These are phyloP conservation scores for Hibiscus syriacus DNA, from an alignment of 345 rosid genomes.

Conservation along the genomic window DNA sequence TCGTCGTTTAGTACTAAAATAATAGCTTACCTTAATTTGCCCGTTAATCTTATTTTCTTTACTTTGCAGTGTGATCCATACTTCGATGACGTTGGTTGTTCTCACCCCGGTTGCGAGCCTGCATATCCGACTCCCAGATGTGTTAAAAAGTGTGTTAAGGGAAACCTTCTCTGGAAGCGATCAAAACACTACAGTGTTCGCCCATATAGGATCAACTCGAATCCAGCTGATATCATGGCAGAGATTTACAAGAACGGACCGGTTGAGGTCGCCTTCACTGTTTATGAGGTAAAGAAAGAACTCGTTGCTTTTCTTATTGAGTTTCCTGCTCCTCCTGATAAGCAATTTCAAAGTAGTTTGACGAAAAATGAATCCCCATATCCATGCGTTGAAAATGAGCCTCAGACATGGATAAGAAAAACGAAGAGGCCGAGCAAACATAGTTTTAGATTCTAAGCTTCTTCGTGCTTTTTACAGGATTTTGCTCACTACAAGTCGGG, in stretches of 20 bases:
- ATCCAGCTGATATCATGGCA: slow-evolving; percentile 75
- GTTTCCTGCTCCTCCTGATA: background rate
- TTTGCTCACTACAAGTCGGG: slow-evolving; percentile 96
- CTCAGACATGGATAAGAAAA: background rate
- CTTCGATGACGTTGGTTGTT: slow-evolving; percentile 79
- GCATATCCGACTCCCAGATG: slow-evolving; percentile 80
- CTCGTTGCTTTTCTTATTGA: background rate
- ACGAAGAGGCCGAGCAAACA: background rate
- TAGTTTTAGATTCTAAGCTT: background rate
- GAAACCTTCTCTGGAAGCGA: slow-evolving; percentile 60
- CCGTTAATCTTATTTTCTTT: slow-evolving; percentile 4
- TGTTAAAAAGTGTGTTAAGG: slow-evolving; percentile 55
- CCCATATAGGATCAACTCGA: slow-evolving; percentile 62
- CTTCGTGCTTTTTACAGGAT: slow-evolving; percentile 39
- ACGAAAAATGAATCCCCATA: background rate
- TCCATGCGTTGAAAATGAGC: background rate
- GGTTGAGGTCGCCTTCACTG: slow-evolving; percentile 85
- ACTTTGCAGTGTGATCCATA: slow-evolving; percentile 80
- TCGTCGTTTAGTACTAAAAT: background rate
- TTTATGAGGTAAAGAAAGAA: slow-evolving; percentile 62
- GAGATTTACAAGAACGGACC: slow-evolving; percentile 91
- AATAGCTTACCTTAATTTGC: background rate
- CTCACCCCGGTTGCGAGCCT: slow-evolving; percentile 98
- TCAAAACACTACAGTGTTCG: slow-evolving; percentile 75
- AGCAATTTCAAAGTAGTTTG: background rate